Evolutionary conservation across 768 basidiomycete genomes (phyloP).

Genomic region (Tulasnella sp.): DNA sequence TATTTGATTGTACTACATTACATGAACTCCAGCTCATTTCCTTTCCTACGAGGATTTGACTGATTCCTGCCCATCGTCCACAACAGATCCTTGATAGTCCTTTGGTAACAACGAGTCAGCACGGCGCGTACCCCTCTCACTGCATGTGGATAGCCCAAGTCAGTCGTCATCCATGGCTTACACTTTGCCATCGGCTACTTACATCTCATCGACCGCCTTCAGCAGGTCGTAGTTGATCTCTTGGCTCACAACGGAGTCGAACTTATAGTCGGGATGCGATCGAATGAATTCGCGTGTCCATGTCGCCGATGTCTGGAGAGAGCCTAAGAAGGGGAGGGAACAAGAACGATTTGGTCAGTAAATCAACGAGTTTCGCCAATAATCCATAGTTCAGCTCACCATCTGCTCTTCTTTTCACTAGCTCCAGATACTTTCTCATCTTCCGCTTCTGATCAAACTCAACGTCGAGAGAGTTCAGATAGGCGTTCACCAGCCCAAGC

Average conservation of each 20-base stretch:
- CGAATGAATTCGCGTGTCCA: constrained; percentile 93
- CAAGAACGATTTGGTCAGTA: background rate
- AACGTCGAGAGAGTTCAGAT: constrained; percentile 77
- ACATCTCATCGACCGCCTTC: constrained; percentile 85
- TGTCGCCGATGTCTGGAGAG: constrained; percentile 72
- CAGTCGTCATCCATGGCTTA: constrained; percentile 41
- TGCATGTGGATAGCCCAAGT: no score
- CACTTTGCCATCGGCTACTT: no score
- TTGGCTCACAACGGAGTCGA: constrained; percentile 83
- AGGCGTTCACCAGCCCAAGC: constrained; percentile 67
- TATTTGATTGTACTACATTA: no score
- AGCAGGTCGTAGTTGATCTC: constrained; percentile 93
- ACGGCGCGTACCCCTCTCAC: constrained; percentile 11
- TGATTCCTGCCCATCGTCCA: constrained; percentile 5
- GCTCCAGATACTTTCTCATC: constrained; percentile 66
- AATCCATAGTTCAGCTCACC: constrained; percentile 38
- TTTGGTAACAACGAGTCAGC: constrained; percentile 14
- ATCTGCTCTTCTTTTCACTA: constrained; percentile 66
- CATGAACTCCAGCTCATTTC: no score
- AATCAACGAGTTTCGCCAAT: background rate
- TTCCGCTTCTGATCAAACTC: constrained; percentile 44
- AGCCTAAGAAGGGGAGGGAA: constrained; percentile 35
- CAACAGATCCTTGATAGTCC: constrained; percentile 12
- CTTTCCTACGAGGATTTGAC: background rate
- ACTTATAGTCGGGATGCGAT: constrained; percentile 81